Percentiles rank a stretch among this genome's conserved stretches.
These are phyloP conservation scores for Euphrasia confusa DNA, from an alignment of 257 asterid genomes.

Conservation along the genomic window DNA sequence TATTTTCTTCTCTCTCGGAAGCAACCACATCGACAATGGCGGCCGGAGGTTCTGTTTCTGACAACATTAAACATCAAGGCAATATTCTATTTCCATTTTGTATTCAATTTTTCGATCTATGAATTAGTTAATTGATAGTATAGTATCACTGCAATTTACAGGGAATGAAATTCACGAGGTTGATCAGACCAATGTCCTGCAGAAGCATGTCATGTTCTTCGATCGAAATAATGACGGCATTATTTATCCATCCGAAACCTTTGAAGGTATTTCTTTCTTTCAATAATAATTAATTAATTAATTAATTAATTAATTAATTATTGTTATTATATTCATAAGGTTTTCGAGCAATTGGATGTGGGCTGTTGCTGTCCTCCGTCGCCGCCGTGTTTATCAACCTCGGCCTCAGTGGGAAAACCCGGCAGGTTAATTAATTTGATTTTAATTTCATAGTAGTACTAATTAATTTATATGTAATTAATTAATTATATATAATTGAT, in stretches of 20 bases:
- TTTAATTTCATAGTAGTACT: neutral
- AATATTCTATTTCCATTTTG: neutral
- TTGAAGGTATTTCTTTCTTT: conserved; percentile 36
- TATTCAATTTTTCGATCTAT: neutral
- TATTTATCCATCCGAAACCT: conserved; percentile 75
- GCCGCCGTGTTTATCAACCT: conserved; percentile 71
- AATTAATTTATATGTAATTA: too few relatives aligned
- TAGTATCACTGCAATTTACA: neutral
- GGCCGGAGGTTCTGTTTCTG: conserved; percentile 30
- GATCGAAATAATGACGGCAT: conserved; percentile 70
- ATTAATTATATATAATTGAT: neutral
- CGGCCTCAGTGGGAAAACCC: conserved; percentile 72
- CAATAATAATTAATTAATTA: neutral
- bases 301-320: neutral
- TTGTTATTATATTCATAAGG: conserved; percentile 33
- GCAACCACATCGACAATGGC: conserved; percentile 19
- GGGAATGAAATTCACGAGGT: conserved; percentile 34
- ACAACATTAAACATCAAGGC: neutral
- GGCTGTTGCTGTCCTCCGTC: conserved; percentile 39
- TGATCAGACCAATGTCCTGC: conserved; percentile 37
- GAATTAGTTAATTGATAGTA: neutral
- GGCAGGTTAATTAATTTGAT: conserved; percentile 46
- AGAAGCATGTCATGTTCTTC: conserved; percentile 75
- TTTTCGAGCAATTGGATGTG: conserved; percentile 70
- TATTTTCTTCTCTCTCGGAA: neutral